Evolutionary conservation across 2,329 filamentous ascomycete species (phyloP).

Genomic region (Cordyceps cicadae): DNA sequence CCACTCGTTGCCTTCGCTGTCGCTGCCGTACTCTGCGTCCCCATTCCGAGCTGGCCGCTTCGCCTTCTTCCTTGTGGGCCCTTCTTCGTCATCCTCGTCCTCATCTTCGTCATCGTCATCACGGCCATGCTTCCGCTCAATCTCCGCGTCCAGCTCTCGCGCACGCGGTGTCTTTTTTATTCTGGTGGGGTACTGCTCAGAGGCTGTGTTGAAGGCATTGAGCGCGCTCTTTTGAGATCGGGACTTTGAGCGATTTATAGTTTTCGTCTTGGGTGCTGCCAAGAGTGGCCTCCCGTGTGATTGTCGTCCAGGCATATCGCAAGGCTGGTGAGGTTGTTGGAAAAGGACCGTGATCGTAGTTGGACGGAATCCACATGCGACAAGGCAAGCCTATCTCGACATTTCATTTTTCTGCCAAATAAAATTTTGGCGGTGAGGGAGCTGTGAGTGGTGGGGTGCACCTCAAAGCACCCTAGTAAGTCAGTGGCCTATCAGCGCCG

Average conservation of each 20-base stretch:
- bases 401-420: conserved; percentile 23
- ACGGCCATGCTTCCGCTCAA: conserved; percentile 35
- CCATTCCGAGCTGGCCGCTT: conserved; percentile 43
- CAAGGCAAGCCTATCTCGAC: neutral
- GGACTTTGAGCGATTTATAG: conserved; percentile 38
- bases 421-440: conserved; percentile 25
- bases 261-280: conserved; percentile 27
- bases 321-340: neutral
- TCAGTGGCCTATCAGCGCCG: conserved; percentile 22
- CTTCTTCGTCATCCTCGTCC: conserved; percentile 49
- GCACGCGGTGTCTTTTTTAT: conserved; percentile 41
- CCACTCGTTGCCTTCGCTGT: conserved; percentile 83
- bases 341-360: neutral
- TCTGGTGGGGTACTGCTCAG: conserved; percentile 41
- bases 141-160: conserved; percentile 42
- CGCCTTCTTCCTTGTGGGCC: conserved; percentile 34
- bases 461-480: neutral
- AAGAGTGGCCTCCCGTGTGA: conserved; percentile 47
- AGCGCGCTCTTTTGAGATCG: conserved; percentile 42
- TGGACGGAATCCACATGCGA: neutral
- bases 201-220: conserved; percentile 50
- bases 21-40: conserved; percentile 64
- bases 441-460: conserved; percentile 20
- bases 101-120: conserved; percentile 38
- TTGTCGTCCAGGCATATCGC: conserved; percentile 49